These are phyloP conservation scores for Colletotrichum eremochloae DNA, from an alignment of 2,329 filamentous ascomycete species.

Conservation along the genomic window DNA sequence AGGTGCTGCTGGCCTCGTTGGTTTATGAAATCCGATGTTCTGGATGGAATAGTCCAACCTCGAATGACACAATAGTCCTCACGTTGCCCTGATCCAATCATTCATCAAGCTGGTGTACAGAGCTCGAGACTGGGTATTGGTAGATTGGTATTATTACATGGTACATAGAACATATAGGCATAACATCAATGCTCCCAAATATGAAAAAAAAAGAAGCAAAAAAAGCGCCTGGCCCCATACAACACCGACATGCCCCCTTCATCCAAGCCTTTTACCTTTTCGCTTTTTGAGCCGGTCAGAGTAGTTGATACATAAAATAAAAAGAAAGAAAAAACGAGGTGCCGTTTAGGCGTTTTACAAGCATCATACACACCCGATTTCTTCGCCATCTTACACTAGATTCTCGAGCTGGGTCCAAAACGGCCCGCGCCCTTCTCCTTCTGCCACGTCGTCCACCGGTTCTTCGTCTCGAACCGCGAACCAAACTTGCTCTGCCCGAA, in stretches of 20 bases:
- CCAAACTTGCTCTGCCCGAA: slow-evolving; percentile 44
- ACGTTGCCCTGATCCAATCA: not conserved
- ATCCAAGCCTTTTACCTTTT: not conserved
- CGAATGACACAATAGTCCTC: too few species aligned
- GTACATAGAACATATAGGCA: not conserved
- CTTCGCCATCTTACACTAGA: slow-evolving; percentile 28
- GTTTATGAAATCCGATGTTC: not conserved
- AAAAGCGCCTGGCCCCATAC: not conserved
- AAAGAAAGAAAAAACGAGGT: not conserved
- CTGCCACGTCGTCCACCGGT: slow-evolving; percentile 38
- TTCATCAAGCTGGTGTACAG: not conserved
- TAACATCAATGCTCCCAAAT: not conserved
- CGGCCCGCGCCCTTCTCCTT: slow-evolving; percentile 39
- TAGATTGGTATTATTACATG: slow-evolving; percentile 4
- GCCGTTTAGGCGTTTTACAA: slow-evolving; percentile 27
- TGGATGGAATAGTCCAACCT: not conserved
- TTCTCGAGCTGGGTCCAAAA: slow-evolving; percentile 39
- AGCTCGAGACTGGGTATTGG: not conserved
- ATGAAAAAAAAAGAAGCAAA: not conserved
- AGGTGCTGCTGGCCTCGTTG: too few species aligned
- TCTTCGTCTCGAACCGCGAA: slow-evolving; percentile 36
- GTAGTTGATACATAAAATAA: slow-evolving; percentile 6
- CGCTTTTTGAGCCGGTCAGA: not conserved
- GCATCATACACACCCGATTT: slow-evolving; percentile 5
- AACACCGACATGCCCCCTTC: not conserved